A percentile compares a stretch with the other conserved stretches of the same genome.
Conservation (phyloP, 495 filamentous ascomycete species). For the Talaromyces trachyspermus region DNA sequence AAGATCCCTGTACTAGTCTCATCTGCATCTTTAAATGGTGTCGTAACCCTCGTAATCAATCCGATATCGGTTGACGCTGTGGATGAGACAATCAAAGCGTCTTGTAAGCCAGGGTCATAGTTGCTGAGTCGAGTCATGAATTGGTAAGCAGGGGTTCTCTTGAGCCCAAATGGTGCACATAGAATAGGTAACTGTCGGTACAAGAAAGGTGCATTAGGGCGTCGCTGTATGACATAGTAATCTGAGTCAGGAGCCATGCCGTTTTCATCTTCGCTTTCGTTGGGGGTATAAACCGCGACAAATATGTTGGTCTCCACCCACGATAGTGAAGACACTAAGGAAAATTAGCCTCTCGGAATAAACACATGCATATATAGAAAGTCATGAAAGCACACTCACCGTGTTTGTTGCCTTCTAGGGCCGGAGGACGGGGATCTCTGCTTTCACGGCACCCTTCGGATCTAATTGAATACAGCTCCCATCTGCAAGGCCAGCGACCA, state of each 20-base stretch:
- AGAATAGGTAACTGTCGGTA: constrained; percentile 70
- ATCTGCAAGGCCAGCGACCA: constrained; percentile 80
- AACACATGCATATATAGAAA: neutral
- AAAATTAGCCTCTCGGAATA: constrained; percentile 13
- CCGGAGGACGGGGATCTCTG: constrained; percentile 70
- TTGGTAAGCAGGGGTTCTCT: constrained; percentile 62
- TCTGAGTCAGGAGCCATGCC: constrained; percentile 47
- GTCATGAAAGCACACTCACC: constrained; percentile 40
- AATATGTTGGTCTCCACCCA: constrained; percentile 92
- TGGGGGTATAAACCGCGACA: constrained; percentile 65
- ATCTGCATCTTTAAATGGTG: constrained; percentile 55
- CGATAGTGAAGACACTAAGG: constrained; percentile 68
- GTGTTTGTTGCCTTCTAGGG: constrained; percentile 57
- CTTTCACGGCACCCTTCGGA: constrained; percentile 67
- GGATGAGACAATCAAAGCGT: constrained; percentile 75
- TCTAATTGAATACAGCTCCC: constrained; percentile 80
- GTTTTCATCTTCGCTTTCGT: constrained; percentile 45
- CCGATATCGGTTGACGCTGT: constrained; percentile 72
- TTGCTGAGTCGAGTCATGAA: constrained; percentile 66
- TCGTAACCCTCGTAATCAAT: constrained; percentile 58
- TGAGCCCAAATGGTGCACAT: constrained; percentile 58
- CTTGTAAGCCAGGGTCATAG: constrained; percentile 69
- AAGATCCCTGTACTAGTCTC: constrained; percentile 58
- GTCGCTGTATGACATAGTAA: constrained; percentile 69
- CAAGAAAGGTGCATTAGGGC: constrained; percentile 46